Evolutionary conservation across 2,329 filamentous ascomycete genomes (phyloP), one percentile per base, ranked within the genome.

Genomic region (Waltergamsia citrina): DNA sequence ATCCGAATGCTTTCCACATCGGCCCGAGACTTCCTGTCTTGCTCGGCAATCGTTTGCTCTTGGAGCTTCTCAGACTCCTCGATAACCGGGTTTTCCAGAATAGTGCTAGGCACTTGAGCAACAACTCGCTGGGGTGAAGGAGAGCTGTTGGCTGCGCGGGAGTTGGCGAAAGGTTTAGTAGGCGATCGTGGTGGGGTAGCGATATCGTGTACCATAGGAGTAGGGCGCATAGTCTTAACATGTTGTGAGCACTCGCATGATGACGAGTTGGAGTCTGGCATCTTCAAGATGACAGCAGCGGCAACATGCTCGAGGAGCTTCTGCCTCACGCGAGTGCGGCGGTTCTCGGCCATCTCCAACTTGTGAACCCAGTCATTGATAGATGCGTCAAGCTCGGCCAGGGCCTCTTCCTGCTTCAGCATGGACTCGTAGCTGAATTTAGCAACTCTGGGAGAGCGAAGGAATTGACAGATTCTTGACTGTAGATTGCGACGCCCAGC

Each of bases 231-330:
- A 16, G 59, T 60, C 49, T 62, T 58, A 32, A 54, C 58, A 29
- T 60, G 53, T 37, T 66, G 63, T 34, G 63, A 49, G 30, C 54
- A 57, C 41, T 66, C 62, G 38, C 52, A 59, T 7, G 53, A 43
- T 12, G 57, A 43, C 15, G 53, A 44, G 27, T 45, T 17, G 17
- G 18, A 4, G 18, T 14, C 18, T 8, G 29, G 18, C 11, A 50
- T 32, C 21, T 60, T 53, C 10, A 81, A 61, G 6, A 72, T 73
- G 33, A 74, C 61, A 3, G 82, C 80, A 12, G 81, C 84, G 30
- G 84, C 83, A 34, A 88, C 78, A 49, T 90, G 84, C 56, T 90
- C 83, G 4, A 90, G 69, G 10, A 90, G 64, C 64, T 87, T 90
- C 52, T 88, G 82, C 24, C 82, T 73, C 29, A 90, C 76, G 6